Conservation (phyloP, 2,329 filamentous ascomycete species). For the Aspergillus tanneri region DNA sequence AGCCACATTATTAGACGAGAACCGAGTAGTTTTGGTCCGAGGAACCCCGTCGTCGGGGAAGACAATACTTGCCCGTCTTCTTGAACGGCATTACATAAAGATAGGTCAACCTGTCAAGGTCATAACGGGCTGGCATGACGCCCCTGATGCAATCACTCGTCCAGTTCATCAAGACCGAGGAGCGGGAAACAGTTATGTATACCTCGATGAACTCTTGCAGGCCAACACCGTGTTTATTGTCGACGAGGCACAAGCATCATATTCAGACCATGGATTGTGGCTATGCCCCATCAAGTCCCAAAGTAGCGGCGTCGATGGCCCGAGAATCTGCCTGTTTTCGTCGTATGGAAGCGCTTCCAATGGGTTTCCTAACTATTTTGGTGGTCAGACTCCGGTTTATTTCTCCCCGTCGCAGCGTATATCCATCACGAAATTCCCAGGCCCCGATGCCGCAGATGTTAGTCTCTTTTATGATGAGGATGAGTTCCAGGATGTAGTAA, state of each 20-base stretch:
- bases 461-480: conserved; percentile 8
- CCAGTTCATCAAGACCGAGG: neutral
- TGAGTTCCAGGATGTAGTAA: conserved; percentile 12
- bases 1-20: conserved; percentile 7
- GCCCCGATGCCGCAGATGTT: neutral
- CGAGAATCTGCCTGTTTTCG: conserved; percentile 10
- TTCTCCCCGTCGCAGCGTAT: conserved; percentile 8
- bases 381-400: conserved; percentile 3
- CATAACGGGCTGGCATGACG: neutral
- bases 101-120: neutral
- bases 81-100: conserved; percentile 4
- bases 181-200: neutral
- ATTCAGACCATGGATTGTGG: conserved; percentile 8
- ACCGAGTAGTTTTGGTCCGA: conserved; percentile 7
- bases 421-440: conserved; percentile 7
- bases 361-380: neutral
- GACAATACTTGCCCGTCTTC: conserved; percentile 11
- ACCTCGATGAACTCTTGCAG: neutral
- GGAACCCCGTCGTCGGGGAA: conserved; percentile 13
- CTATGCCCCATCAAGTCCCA: conserved; percentile 9
- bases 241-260: conserved; percentile 14
- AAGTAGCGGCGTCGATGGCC: conserved; percentile 1
- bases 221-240: conserved; percentile 10
- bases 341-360: conserved; percentile 10
- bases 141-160: neutral